A percentile compares a stretch with the other conserved stretches of the same genome.
phyloP scores from a whole-genome alignment of 129 eudicot species.

The Glebionis coronaria region DNA sequence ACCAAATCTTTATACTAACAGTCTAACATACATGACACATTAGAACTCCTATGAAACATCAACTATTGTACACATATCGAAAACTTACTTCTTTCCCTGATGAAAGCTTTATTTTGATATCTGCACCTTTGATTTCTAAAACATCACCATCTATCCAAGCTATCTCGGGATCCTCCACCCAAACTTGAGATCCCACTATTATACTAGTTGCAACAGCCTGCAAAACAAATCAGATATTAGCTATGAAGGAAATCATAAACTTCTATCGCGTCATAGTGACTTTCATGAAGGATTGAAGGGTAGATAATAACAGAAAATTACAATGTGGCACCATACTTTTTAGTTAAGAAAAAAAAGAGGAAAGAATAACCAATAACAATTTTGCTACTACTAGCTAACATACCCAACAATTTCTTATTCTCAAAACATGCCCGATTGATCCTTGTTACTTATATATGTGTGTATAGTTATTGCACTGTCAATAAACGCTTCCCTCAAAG shows the following conservation, averaged over 20 bases:
- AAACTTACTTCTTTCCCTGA: conserved; percentile 68
- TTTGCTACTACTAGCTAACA: neutral
- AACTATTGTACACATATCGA: neutral
- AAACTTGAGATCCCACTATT: conserved; percentile 81
- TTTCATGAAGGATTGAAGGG: neutral
- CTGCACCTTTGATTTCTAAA: conserved; percentile 61
- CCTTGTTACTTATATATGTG: neutral
- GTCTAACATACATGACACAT: neutral
- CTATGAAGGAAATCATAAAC: neutral
- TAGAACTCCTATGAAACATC: neutral
- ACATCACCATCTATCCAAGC: conserved; percentile 98
- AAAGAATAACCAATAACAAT: neutral
- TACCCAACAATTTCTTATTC: neutral
- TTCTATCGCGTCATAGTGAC: neutral
- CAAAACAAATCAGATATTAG: conserved; percentile 19
- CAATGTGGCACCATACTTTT: neutral
- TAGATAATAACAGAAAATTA: neutral
- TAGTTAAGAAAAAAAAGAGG: neutral
- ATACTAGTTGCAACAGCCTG: conserved; percentile 44
- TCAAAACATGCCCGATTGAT: neutral
- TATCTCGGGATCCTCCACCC: conserved; percentile 93
- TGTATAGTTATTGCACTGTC: conserved; percentile 7
- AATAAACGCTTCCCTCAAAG: neutral
- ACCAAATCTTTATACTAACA: neutral
- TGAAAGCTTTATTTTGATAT: conserved; percentile 55